A percentile compares a stretch with the other conserved stretches of the same genome.
Evolutionary conservation across 768 basidiomycete genomes (phyloP).

Genomic region (Chalciporus pseudorubinellus): DNA sequence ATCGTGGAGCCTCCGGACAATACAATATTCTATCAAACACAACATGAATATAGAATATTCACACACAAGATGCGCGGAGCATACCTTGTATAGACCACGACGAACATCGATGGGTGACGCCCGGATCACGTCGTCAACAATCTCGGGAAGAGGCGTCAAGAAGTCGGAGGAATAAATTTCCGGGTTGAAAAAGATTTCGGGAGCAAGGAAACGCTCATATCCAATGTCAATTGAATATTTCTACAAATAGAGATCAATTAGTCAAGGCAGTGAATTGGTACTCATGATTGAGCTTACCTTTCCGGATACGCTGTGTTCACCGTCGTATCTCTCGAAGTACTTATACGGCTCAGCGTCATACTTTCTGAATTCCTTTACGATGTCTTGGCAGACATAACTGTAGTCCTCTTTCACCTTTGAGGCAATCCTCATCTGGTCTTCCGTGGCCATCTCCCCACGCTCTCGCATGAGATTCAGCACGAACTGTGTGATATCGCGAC

Average conservation of each 20-base stretch:
- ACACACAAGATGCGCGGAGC: not conserved
- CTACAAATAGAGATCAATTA: conserved; percentile 38
- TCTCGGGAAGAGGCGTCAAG: conserved; percentile 91
- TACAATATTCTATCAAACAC: conserved; percentile 80
- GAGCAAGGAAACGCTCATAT: conserved; percentile 98
- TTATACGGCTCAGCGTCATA: conserved; percentile 96
- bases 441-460: conserved; percentile 91
- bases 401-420: conserved; percentile 97
- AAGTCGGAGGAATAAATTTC: conserved; percentile 98
- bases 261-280: not conserved
- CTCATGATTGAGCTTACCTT: conserved; percentile 50
- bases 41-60: not conserved
- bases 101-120: conserved; percentile 96
- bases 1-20: conserved; percentile 96
- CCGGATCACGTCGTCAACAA: conserved; percentile 95
- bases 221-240: conserved; percentile 95
- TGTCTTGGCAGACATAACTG: conserved; percentile 98
- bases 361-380: conserved; percentile 98
- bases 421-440: conserved; percentile 90
- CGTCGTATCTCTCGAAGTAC: conserved; percentile 90
- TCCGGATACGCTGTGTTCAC: conserved; percentile 90
- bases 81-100: conserved; percentile 91
- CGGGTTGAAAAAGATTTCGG: conserved; percentile 99
- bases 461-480: conserved; percentile 95
- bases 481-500: conserved; percentile 95